phyloP scores from a whole-genome alignment of 768 basidiomycete genomes.

The Aureoboletus auriporus region DNA sequence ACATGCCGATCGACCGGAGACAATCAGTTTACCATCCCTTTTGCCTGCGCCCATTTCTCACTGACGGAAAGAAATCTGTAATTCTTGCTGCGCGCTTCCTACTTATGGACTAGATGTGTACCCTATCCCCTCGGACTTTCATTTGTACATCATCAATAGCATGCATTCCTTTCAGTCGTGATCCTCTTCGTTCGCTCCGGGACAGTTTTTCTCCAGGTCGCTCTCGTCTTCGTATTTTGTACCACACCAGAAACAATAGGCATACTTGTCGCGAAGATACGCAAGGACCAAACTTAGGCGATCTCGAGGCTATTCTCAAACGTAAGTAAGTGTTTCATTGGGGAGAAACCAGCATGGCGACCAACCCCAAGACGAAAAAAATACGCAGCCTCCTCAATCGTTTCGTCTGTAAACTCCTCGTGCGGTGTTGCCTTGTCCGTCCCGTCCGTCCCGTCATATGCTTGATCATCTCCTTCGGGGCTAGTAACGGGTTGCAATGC shows the following conservation, averaged over 20 bases:
- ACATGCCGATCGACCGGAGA: conserved; percentile 29
- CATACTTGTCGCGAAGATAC: conserved; percentile 68
- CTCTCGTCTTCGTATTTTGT: conserved; percentile 59
- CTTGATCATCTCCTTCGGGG: conserved; percentile 37
- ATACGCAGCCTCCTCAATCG: conserved; percentile 61
- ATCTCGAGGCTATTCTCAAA: conserved; percentile 54
- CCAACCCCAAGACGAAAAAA: conserved; percentile 65
- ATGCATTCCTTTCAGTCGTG: conserved; percentile 56
- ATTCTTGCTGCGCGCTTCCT: conserved; percentile 9
- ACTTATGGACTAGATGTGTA: conserved; percentile 19
- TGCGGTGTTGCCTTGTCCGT: conserved; percentile 20
- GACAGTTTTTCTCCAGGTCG: conserved; percentile 64
- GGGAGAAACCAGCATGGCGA: conserved; percentile 2
- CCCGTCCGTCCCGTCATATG: conserved; percentile 11
- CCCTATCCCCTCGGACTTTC: conserved; percentile 23
- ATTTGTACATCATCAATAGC: conserved; percentile 29
- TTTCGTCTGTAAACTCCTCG: conserved; percentile 46
- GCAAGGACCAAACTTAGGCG: conserved; percentile 62
- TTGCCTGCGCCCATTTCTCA: conserved; percentile 34
- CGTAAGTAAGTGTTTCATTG: background rate
- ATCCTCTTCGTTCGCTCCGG: conserved; percentile 70
- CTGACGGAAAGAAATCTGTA: conserved; percentile 6
- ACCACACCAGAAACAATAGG: conserved; percentile 90
- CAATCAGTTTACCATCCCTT: conserved; percentile 52
- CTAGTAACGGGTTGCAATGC: conserved; percentile 49